Evolutionary conservation across 148 eudicot species (phyloP).

Genomic region (Heliamphora exappendiculata): DNA sequence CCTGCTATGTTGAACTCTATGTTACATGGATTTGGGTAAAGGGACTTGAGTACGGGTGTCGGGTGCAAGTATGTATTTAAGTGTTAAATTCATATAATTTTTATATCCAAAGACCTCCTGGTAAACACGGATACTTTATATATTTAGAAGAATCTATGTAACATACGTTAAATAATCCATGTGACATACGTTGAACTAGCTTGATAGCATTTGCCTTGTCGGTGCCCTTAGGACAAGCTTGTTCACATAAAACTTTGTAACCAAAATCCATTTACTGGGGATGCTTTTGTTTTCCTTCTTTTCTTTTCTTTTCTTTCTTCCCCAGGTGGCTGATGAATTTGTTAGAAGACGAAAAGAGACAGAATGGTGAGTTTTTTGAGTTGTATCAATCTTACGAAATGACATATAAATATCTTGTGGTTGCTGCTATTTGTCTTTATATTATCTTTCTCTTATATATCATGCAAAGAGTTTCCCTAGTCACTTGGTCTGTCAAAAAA

Average conservation of each 20-base stretch:
- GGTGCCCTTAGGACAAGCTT: background rate
- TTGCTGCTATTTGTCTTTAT: background rate
- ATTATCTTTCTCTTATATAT: background rate
- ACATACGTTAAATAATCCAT: no score
- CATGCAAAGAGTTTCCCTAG: background rate
- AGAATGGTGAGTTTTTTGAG: conserved; percentile 62
- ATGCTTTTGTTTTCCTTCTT: background rate
- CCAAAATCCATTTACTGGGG: background rate
- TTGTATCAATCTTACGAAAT: background rate
- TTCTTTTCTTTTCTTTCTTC: background rate
- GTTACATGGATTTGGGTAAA: no score
- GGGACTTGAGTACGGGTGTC: no score
- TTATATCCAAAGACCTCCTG: no score
- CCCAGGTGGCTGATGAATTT: conserved; percentile 90
- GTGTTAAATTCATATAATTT: no score
- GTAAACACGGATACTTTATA: no score
- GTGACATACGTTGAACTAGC: background rate
- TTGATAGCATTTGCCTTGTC: background rate
- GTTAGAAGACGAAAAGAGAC: conserved; percentile 84
- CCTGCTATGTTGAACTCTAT: no score
- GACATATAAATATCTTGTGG: background rate
- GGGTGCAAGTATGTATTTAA: no score
- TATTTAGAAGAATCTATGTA: no score
- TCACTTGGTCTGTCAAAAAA: no score
- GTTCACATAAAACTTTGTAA: background rate